These are phyloP conservation scores for Nannochloris sp. DNA, from an alignment of 139 green algal genomes.

Conservation along the genomic window DNA sequence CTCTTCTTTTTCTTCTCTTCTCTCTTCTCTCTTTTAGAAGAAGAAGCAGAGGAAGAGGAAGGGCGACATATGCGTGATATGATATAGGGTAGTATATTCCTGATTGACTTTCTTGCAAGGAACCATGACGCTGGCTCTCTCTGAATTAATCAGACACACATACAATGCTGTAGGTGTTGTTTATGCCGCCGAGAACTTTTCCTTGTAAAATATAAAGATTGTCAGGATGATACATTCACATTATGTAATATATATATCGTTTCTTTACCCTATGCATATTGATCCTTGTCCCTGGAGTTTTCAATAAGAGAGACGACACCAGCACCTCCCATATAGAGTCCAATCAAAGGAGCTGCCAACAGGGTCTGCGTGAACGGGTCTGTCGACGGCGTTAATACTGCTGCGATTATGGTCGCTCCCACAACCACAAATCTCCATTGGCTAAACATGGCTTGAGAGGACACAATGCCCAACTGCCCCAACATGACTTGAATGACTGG, in stretches of 20 bases:
- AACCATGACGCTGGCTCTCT: too few species aligned
- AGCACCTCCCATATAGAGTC: constrained; percentile 91
- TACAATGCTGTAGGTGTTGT: too few species aligned
- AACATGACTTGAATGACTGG: constrained; percentile 96
- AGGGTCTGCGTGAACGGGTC: constrained; percentile 97
- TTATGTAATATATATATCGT: neutral
- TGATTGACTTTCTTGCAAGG: too few species aligned
- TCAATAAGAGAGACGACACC: constrained; percentile 63
- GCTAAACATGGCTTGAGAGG: constrained; percentile 79
- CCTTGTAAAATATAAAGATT: too few species aligned
- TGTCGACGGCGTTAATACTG: constrained; percentile 94
- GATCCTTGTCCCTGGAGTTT: constrained; percentile 11
- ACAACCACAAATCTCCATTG: constrained; percentile 96
- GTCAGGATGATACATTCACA: too few species aligned
- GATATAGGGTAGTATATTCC: too few species aligned
- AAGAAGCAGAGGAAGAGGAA: too few species aligned
- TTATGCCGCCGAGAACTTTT: too few species aligned
- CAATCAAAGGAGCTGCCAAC: constrained; percentile 85
- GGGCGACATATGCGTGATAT: too few species aligned
- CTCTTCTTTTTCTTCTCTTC: neutral
- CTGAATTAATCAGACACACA: too few species aligned
- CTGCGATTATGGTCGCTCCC: constrained; percentile 80
- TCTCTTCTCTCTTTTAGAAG: neutral
- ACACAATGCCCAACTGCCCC: constrained; percentile 85
- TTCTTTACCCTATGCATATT: neutral